A percentile compares a stretch with the other conserved stretches of the same genome.
phyloP scores from a whole-genome alignment of 768 basidiomycete species.

The Chiua virens region DNA sequence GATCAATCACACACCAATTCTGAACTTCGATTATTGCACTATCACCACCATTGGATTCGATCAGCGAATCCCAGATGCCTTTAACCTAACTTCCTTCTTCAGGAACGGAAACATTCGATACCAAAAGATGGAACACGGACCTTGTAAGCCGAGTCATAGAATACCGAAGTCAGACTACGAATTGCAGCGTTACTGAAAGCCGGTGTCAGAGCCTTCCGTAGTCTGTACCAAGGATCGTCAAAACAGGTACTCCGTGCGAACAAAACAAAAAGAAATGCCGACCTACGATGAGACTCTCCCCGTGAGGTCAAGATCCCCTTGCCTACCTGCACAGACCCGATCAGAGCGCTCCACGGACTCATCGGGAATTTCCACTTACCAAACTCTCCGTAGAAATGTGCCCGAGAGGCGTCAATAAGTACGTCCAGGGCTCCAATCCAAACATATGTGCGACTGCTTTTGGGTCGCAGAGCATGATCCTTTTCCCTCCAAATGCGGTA shows the following conservation, averaged over 20 bases:
- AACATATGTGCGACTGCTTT: constrained; percentile 54
- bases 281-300: constrained; percentile 47
- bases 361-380: constrained; percentile 17
- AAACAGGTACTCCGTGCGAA: constrained; percentile 20
- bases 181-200: constrained; percentile 44
- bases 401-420: constrained; percentile 22
- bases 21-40: constrained; percentile 47
- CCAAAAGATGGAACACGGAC: constrained; percentile 26
- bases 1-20: constrained; percentile 34
- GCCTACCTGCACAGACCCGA: constrained; percentile 27
- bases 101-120: not conserved
- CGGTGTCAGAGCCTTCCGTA: constrained; percentile 39
- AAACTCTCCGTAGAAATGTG: constrained; percentile 19
- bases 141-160: constrained; percentile 44
- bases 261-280: not conserved
- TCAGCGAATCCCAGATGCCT: constrained; percentile 30
- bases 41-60: constrained; percentile 21
- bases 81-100: constrained; percentile 22
- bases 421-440: constrained; percentile 46
- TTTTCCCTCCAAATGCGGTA: constrained; percentile 31
- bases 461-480: constrained; percentile 44
- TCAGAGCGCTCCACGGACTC: not conserved
- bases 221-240: constrained; percentile 22
- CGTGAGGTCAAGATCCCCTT: constrained; percentile 39
- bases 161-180: constrained; percentile 35